Conservation (phyloP, 805 yeast genomes). For the Jamesozyma hellenica region DNA sequence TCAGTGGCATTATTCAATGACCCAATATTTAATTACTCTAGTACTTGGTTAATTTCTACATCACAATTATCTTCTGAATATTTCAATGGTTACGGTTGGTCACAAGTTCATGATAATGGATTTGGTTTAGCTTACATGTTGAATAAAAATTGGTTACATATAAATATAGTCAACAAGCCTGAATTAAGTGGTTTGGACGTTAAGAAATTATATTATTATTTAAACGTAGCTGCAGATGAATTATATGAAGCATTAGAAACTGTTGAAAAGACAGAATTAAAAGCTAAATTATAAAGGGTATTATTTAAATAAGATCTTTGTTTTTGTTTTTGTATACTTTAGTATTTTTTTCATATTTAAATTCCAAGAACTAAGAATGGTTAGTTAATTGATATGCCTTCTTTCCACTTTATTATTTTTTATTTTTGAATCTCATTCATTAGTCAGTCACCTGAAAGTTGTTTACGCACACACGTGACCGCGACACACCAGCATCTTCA, state of each 20-base stretch:
- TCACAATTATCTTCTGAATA: slow-evolving; percentile 79
- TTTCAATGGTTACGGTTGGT: slow-evolving; percentile 91
- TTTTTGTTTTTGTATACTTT: too few species aligned
- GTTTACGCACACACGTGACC: too few species aligned
- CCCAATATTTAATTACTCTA: slow-evolving; percentile 64
- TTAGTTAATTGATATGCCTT: too few species aligned
- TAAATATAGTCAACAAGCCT: slow-evolving; percentile 64
- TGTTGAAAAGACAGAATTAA: slow-evolving; percentile 1
- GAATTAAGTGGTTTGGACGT: slow-evolving; percentile 25
- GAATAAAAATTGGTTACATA: slow-evolving; percentile 73
- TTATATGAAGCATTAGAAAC: slow-evolving; percentile 43
- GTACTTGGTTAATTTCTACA: slow-evolving; percentile 79
- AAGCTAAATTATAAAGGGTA: slow-evolving; percentile 6
- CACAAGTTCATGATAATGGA: slow-evolving; percentile 90
- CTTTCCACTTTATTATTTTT: too few species aligned
- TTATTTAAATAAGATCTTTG: not conserved
- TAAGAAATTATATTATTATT: slow-evolving; percentile 48
- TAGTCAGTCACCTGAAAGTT: too few species aligned
- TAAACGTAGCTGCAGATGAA: slow-evolving; percentile 74
- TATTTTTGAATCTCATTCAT: too few species aligned
- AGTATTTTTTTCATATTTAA: too few species aligned
- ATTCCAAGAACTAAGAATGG: too few species aligned
- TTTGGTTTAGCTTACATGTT: slow-evolving; percentile 91
- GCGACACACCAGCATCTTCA: too few species aligned
- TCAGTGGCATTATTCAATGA: slow-evolving; percentile 61